Conservation (phyloP, 495 filamentous ascomycete species). For the Corynascus novoguineensis region DNA sequence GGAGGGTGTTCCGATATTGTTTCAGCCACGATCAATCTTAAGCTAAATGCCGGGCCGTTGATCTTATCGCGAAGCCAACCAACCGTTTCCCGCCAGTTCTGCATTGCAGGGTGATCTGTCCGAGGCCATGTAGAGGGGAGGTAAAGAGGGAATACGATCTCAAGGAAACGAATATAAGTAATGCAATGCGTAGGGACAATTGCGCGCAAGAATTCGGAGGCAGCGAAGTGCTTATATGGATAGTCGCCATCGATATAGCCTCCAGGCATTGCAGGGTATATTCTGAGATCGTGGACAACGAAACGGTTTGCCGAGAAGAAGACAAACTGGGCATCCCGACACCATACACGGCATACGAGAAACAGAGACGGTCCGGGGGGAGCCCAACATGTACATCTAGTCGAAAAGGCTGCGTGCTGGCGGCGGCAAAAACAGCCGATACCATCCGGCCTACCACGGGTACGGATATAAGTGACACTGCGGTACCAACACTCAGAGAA, state of each 20-base stretch:
- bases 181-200: slow-evolving; percentile 6
- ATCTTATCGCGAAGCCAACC: slow-evolving; percentile 5
- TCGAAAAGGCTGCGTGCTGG: slow-evolving; percentile 5
- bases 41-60: slow-evolving; percentile 1
- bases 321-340: slow-evolving; percentile 8
- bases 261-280: no score
- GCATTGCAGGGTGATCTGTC: not conserved
- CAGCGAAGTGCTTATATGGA: slow-evolving; percentile 1
- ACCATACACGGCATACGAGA: slow-evolving; percentile 2
- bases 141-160: slow-evolving; percentile 9
- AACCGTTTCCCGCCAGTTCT: slow-evolving; percentile 7
- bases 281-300: slow-evolving; percentile 2
- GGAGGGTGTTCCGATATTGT: not conserved
- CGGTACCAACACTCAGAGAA: not conserved
- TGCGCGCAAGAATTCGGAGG: slow-evolving; percentile 1
- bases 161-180: slow-evolving; percentile 8
- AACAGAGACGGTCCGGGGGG: slow-evolving; percentile 4
- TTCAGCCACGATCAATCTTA: not conserved
- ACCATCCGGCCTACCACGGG: not conserved
- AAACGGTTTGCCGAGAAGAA: slow-evolving; percentile 15
- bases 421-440: slow-evolving; percentile 14
- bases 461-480: not conserved
- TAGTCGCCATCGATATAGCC: not conserved
- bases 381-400: slow-evolving; percentile 10
- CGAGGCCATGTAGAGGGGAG: not conserved